A percentile compares a stretch with the other conserved stretches of the same genome.
Evolutionary conservation across 345 rosid species (phyloP).

Genomic region (Murraya koenigii): DNA sequence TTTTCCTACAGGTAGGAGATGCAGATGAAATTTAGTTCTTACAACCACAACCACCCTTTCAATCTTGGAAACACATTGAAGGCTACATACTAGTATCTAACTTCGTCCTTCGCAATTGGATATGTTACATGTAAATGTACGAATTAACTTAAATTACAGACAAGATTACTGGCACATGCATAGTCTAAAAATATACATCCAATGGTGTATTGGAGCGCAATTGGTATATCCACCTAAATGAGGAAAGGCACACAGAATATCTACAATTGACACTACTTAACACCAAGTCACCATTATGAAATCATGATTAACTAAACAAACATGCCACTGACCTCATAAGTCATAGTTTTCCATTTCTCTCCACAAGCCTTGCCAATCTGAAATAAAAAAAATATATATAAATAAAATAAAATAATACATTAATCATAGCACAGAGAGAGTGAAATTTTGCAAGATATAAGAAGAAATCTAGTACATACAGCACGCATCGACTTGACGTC

Average conservation of each 20-base stretch:
- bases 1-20: conserved; percentile 57
- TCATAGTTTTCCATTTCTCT: conserved; percentile 92
- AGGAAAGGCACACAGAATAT: not conserved
- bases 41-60: not conserved
- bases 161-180: not conserved
- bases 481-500: conserved; percentile 89
- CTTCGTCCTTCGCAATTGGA: not conserved
- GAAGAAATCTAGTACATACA: conserved; percentile 38
- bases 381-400: not conserved
- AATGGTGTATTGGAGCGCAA: not conserved
- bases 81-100: not conserved
- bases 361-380: conserved; percentile 97
- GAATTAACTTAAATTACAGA: not conserved
- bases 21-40: conserved; percentile 11
- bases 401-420: conserved; percentile 13
- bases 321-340: conserved; percentile 60
- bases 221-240: not conserved
- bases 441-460: not conserved
- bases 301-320: not conserved
- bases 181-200: not conserved
- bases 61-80: not conserved
- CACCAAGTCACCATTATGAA: not conserved
- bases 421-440: not conserved
- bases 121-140: not conserved
- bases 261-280: not conserved